These are phyloP conservation scores for Russula sp. DNA, from an alignment of 768 basidiomycete genomes.

Conservation along the genomic window DNA sequence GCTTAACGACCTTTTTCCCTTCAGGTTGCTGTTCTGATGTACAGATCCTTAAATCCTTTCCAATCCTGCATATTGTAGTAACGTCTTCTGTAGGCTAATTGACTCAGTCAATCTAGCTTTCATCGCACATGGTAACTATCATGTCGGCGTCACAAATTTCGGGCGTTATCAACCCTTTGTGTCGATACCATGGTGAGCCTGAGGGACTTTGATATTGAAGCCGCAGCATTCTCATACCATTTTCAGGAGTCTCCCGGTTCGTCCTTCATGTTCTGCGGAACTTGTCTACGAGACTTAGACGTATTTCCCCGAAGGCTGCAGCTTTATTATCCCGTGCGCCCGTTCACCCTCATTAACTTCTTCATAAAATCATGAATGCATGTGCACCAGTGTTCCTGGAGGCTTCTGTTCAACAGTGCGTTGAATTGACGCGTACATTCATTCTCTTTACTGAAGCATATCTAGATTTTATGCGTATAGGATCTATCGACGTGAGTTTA, in stretches of 20 bases:
- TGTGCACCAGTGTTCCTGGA: not conserved
- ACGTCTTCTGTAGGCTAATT: not conserved
- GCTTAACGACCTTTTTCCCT: not conserved
- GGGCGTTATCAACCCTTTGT: not conserved
- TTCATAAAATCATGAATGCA: not conserved
- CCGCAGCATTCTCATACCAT: not conserved
- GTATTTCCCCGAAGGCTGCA: not conserved
- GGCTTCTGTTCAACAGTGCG: not conserved
- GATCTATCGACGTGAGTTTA: not conserved
- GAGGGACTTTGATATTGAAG: not conserved
- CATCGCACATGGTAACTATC: not conserved
- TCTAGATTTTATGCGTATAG: not conserved
- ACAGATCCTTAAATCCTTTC: not conserved
- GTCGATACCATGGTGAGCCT: not conserved
- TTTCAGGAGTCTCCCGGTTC: constrained; percentile 1
- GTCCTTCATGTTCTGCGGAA: not conserved
- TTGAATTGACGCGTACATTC: not conserved
- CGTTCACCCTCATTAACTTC: not conserved
- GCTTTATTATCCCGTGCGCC: not conserved
- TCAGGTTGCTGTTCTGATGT: constrained; percentile 9
- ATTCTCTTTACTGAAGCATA: not conserved
- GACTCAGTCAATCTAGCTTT: not conserved
- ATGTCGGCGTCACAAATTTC: not conserved
- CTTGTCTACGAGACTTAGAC: not conserved
- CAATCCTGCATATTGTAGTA: not conserved